Conservation (phyloP, 1,139 yeast species). For the Pichia cactophila region DNA sequence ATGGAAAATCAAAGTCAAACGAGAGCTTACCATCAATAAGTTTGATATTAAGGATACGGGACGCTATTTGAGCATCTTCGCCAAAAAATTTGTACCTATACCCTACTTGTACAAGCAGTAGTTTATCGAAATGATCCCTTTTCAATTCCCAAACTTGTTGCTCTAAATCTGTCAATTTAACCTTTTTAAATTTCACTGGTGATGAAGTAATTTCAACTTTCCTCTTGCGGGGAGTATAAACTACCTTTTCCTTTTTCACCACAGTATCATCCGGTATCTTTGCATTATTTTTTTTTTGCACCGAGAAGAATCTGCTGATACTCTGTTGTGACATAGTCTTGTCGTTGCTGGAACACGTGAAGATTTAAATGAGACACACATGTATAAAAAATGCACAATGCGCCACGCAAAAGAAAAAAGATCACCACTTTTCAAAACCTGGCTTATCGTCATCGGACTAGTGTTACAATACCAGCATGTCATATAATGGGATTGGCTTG, state of each 20-base stretch:
- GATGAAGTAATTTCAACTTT: background rate
- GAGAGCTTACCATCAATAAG: conserved; percentile 58
- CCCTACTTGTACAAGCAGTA: conserved; percentile 81
- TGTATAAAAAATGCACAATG: too few relatives aligned
- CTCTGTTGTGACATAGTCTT: conserved; percentile 9
- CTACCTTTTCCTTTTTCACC: background rate
- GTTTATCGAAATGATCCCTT: conserved; percentile 48
- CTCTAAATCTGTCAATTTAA: conserved; percentile 64
- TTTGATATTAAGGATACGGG: conserved; percentile 62
- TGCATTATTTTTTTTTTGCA: background rate
- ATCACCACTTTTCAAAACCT: too few relatives aligned
- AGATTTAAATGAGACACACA: background rate
- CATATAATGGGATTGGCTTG: conserved; percentile 62
- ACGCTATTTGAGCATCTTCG: conserved; percentile 67
- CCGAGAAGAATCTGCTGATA: conserved; percentile 17
- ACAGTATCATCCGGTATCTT: background rate
- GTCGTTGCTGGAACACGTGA: background rate
- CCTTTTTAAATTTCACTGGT: background rate
- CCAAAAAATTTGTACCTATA: conserved; percentile 86
- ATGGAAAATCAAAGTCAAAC: conserved; percentile 38
- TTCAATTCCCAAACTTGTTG: conserved; percentile 67
- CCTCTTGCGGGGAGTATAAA: background rate
- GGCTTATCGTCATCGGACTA: background rate
- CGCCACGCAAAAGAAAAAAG: background rate
- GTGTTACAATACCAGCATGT: conserved; percentile 32